Evolutionary conservation across 768 basidiomycete species (phyloP).

Genomic region (Leccinum ochraceum): DNA sequence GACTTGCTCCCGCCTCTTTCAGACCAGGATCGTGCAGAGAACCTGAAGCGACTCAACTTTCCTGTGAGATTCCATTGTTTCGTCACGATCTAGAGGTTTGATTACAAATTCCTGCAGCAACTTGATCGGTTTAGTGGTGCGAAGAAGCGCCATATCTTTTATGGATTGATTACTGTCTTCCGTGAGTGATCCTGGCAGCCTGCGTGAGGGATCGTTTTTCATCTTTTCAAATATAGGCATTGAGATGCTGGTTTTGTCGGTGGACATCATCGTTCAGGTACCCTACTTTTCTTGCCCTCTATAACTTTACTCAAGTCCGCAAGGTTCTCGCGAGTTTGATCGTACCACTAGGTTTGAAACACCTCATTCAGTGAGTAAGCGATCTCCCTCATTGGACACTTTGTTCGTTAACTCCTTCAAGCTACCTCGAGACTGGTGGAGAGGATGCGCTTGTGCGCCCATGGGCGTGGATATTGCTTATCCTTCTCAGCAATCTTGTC

Average conservation of each 20-base stretch:
- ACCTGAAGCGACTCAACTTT: background rate
- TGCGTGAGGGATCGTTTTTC: background rate
- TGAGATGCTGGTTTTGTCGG: background rate
- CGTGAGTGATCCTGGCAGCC: background rate
- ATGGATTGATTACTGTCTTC: slow-evolving; percentile 4
- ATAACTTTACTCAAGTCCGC: background rate
- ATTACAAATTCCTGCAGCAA: background rate
- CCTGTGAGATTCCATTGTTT: background rate
- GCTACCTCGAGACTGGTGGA: slow-evolving; percentile 1
- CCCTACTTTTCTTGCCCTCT: background rate
- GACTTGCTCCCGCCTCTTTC: slow-evolving; percentile 4
- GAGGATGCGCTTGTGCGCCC: background rate
- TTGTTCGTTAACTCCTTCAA: background rate
- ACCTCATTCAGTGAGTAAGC: slow-evolving; percentile 1
- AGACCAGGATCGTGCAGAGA: slow-evolving; percentile 1
- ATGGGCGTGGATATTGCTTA: slow-evolving; percentile 5
- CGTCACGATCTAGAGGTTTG: background rate
- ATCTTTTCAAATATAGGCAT: background rate
- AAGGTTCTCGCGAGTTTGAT: slow-evolving; percentile 1
- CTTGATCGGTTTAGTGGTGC: slow-evolving; percentile 3
- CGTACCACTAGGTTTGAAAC: background rate
- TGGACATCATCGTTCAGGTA: slow-evolving; percentile 1
- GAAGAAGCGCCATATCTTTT: slow-evolving; percentile 5
- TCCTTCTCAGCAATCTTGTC: background rate
- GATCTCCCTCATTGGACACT: background rate